A percentile compares a stretch with the other conserved stretches of the same genome.
phyloP scores from a whole-genome alignment of 2,329 filamentous ascomycete species.

The Aspergillus sp. region DNA sequence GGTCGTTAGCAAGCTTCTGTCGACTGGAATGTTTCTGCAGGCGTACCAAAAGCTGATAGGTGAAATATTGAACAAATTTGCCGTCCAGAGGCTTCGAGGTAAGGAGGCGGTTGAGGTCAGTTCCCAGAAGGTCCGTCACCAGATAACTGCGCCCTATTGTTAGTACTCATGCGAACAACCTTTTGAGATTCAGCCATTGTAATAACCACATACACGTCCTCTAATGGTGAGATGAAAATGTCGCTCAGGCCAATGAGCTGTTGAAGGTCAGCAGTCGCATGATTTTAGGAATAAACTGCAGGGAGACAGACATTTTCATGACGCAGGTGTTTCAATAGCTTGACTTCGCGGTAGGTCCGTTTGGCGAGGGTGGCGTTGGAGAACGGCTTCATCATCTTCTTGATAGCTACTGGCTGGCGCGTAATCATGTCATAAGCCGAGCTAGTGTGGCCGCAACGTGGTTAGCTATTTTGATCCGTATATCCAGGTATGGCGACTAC shows the following conservation, averaged over 20 bases:
- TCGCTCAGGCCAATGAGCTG: conserved; percentile 97
- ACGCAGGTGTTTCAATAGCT: conserved; percentile 91
- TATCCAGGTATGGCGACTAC: background rate
- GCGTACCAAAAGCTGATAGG: conserved; percentile 92
- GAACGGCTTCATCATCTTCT: conserved; percentile 99
- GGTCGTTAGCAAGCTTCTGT: background rate
- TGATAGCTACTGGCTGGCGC: conserved; percentile 92
- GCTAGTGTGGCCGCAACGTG: conserved; percentile 52
- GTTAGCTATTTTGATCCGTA: background rate
- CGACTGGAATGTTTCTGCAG: background rate
- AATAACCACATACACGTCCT: conserved; percentile 74
- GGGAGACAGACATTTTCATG: conserved; percentile 82
- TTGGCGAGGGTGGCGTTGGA: conserved; percentile 96
- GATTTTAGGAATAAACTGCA: background rate
- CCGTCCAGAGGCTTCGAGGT: conserved; percentile 95
- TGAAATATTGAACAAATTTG: conserved; percentile 99
- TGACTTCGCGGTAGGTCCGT: conserved; percentile 94
- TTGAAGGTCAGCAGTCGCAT: conserved; percentile 14
- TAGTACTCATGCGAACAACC: background rate
- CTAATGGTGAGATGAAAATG: conserved; percentile 97
- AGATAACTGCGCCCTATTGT: conserved; percentile 69
- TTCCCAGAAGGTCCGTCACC: conserved; percentile 94
- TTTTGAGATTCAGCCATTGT: conserved; percentile 31
- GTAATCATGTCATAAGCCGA: conserved; percentile 98
- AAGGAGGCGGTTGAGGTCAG: conserved; percentile 90